A percentile compares a stretch with the other conserved stretches of the same genome.
Evolutionary conservation across 2,329 filamentous ascomycete species (phyloP).

Genomic region (Emydomyces testavorans): DNA sequence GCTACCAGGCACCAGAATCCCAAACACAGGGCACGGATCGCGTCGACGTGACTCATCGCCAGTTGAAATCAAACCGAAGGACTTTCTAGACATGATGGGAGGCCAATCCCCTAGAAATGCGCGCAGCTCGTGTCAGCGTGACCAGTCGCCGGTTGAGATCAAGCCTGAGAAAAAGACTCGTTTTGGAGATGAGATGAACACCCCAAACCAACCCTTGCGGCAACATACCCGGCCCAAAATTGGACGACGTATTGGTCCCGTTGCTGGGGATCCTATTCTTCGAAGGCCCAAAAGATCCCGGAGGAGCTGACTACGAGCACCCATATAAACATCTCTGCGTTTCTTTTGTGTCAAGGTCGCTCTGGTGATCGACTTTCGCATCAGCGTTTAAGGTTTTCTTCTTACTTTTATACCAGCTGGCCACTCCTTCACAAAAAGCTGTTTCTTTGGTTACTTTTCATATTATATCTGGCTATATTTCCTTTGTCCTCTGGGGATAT

Average conservation of each 20-base stretch:
- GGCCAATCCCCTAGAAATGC: too few species aligned
- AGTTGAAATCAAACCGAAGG: too few species aligned
- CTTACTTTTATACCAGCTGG: too few species aligned
- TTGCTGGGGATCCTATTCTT: background rate
- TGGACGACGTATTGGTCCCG: background rate
- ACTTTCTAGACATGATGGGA: too few species aligned
- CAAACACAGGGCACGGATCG: too few species aligned
- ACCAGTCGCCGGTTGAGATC: background rate
- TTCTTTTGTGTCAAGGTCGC: background rate
- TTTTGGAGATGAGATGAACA: background rate
- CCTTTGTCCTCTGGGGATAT: background rate
- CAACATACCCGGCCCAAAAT: background rate
- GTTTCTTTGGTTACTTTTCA: background rate
- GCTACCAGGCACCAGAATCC: too few species aligned
- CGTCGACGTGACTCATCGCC: too few species aligned
- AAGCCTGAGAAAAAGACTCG: constrained; percentile 3
- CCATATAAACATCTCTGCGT: too few species aligned
- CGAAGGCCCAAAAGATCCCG: background rate
- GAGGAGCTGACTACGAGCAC: background rate
- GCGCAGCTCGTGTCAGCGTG: too few species aligned
- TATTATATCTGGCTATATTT: background rate
- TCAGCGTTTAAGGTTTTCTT: too few species aligned
- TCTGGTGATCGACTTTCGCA: too few species aligned
- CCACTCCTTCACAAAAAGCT: too few species aligned
- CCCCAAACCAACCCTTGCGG: background rate